Conservation (phyloP, 169 alveolate genomes). For the Cryptosporidium felis region DNA sequence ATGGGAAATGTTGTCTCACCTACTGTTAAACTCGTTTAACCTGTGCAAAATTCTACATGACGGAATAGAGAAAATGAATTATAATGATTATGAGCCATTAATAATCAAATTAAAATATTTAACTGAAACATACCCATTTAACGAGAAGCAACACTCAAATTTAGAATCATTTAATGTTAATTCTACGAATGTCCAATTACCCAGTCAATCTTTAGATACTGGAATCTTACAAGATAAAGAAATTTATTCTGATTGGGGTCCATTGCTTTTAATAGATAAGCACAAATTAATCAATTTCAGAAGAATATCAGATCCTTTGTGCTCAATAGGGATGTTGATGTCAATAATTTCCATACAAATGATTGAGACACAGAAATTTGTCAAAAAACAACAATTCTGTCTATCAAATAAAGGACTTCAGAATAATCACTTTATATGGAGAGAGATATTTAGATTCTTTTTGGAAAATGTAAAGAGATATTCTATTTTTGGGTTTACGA, state of each 20-base stretch:
- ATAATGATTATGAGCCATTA: neutral
- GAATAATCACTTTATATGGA: neutral
- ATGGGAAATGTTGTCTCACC: constrained; percentile 43
- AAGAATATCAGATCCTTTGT: constrained; percentile 39
- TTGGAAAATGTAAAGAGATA: constrained; percentile 34
- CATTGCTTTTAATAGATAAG: constrained; percentile 14
- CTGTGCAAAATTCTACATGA: neutral
- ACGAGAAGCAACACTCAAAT: neutral
- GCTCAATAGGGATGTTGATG: constrained; percentile 32
- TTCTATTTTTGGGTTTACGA: constrained; percentile 31
- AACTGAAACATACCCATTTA: constrained; percentile 8
- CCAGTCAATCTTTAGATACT: neutral
- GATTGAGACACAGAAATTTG: neutral
- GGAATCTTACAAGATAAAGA: neutral
- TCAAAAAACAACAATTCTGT: neutral
- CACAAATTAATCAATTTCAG: constrained; percentile 32
- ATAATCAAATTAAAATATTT: neutral
- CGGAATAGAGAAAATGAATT: neutral
- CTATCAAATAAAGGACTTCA: neutral
- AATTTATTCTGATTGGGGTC: constrained; percentile 48
- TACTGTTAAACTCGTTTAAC: neutral
- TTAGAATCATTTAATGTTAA: neutral
- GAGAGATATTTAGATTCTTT: neutral
- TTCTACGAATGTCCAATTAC: neutral
- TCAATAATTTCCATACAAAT: neutral